Conservation (phyloP, 257 asterid species). For the Nicotiana obtusifolia region DNA sequence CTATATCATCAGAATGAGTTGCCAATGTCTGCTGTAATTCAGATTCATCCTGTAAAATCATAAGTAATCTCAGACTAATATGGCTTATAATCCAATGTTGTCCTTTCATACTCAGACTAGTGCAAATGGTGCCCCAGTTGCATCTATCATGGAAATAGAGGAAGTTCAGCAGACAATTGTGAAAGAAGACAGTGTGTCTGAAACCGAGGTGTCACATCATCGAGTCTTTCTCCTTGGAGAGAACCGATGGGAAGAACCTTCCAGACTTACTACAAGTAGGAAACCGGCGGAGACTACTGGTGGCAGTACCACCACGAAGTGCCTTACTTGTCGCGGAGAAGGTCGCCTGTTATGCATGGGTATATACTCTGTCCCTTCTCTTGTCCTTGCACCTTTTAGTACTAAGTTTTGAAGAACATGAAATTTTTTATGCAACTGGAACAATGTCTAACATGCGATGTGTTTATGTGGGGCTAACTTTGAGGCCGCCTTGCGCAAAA, state of each 20-base stretch:
- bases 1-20: not conserved
- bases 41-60: not conserved
- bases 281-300: slow-evolving; percentile 25
- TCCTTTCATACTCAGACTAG: slow-evolving; percentile 19
- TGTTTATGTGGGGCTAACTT: too few species aligned
- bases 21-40: not conserved
- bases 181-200: slow-evolving; percentile 25
- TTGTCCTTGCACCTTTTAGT: not conserved
- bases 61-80: not conserved
- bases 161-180: slow-evolving; percentile 35
- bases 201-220: slow-evolving; percentile 30
- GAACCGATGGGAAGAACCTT: slow-evolving; percentile 95
- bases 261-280: slow-evolving; percentile 52
- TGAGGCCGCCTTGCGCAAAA: not conserved
- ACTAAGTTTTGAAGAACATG: not conserved
- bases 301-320: slow-evolving; percentile 30
- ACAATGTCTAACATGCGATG: too few species aligned
- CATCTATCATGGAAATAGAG: slow-evolving; percentile 33
- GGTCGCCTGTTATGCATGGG: slow-evolving; percentile 94
- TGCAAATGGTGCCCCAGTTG: slow-evolving; percentile 55
- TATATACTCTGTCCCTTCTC: slow-evolving; percentile 19
- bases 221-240: slow-evolving; percentile 95
- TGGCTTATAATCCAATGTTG: not conserved
- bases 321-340: slow-evolving; percentile 78
- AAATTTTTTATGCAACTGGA: not conserved